phyloP scores from a whole-genome alignment of 805 yeast genomes.

The Yarrowia yakushimensis region DNA sequence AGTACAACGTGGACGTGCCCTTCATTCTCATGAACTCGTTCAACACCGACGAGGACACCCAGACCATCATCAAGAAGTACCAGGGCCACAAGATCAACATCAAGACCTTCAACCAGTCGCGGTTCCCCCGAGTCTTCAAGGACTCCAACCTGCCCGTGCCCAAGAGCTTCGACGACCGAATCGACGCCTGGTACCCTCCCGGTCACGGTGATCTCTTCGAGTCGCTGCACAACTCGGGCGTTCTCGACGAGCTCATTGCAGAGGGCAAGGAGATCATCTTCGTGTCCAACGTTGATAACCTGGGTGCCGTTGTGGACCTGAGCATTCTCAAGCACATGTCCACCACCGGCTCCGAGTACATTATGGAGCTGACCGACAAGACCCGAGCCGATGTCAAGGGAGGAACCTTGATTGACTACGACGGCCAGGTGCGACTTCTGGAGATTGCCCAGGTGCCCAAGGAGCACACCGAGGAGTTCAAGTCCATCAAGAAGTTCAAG shows the following conservation, averaged over 20 bases:
- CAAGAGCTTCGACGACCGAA: constrained; percentile 60
- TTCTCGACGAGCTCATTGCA: constrained; percentile 79
- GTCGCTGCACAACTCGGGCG: constrained; percentile 82
- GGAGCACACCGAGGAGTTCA: constrained; percentile 97
- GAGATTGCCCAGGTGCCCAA: constrained; percentile 99
- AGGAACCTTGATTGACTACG: constrained; percentile 95
- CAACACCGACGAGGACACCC: constrained; percentile 95
- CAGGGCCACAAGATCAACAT: constrained; percentile 94
- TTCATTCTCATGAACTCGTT: constrained; percentile 96
- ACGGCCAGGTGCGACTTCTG: constrained; percentile 87
- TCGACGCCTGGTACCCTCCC: constrained; percentile 98
- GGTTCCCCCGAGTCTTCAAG: constrained; percentile 91
- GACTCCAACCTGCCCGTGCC: constrained; percentile 98
- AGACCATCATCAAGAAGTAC: constrained; percentile 90
- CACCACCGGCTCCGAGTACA: constrained; percentile 85
- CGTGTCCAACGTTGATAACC: constrained; percentile 96
- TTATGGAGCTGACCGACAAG: constrained; percentile 98
- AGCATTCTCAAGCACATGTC: constrained; percentile 89
- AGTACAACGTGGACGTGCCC: constrained; percentile 89
- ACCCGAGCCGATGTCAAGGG: constrained; percentile 99
- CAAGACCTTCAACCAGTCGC: constrained; percentile 95
- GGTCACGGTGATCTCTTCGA: constrained; percentile 99
- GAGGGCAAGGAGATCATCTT: constrained; percentile 94
- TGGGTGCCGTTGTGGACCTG: constrained; percentile 96
- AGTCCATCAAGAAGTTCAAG: constrained; percentile 95